These are phyloP conservation scores for Candida dubliniensis DNA, from an alignment of 1,139 yeast species.

Conservation along the genomic window DNA sequence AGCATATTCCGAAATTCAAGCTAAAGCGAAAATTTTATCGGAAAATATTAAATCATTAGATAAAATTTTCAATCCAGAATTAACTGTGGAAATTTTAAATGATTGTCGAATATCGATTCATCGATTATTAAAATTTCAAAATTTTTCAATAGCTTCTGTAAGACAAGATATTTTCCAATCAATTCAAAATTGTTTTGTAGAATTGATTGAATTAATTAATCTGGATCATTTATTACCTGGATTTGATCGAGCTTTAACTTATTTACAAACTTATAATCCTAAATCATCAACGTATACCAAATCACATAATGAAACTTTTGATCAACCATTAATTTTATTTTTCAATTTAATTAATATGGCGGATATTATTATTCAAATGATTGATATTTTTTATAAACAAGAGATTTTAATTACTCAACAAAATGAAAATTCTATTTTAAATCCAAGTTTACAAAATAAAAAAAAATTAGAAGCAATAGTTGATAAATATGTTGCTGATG, in stretches of 20 bases:
- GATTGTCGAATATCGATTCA: constrained; percentile 38
- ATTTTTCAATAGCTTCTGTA: constrained; percentile 34
- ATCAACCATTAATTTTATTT: constrained; percentile 83
- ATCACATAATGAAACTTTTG: constrained; percentile 29
- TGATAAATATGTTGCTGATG: constrained; percentile 90
- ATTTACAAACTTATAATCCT: constrained; percentile 73
- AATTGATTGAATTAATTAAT: constrained; percentile 64
- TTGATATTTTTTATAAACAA: constrained; percentile 85
- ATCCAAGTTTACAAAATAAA: constrained; percentile 78
- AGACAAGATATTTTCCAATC: constrained; percentile 33
- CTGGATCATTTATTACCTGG: constrained; percentile 75
- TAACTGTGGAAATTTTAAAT: constrained; percentile 39
- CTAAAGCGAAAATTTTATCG: constrained; percentile 44
- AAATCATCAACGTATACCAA: constrained; percentile 20
- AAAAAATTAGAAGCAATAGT: constrained; percentile 76
- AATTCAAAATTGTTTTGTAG: constrained; percentile 63
- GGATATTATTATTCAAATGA: constrained; percentile 89
- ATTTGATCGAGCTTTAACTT: constrained; percentile 72
- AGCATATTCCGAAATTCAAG: constrained; percentile 41
- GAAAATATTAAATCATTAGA: constrained; percentile 45
- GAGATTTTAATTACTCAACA: constrained; percentile 66
- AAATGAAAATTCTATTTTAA: constrained; percentile 71
- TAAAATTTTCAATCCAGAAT: constrained; percentile 41
- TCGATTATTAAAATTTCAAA: constrained; percentile 34
- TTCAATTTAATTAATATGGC: constrained; percentile 91